Percentiles rank a stretch among this genome's conserved stretches.
These are phyloP conservation scores for Macrophomina tecta DNA, from an alignment of 2,329 filamentous ascomycete genomes.

Conservation along the genomic window DNA sequence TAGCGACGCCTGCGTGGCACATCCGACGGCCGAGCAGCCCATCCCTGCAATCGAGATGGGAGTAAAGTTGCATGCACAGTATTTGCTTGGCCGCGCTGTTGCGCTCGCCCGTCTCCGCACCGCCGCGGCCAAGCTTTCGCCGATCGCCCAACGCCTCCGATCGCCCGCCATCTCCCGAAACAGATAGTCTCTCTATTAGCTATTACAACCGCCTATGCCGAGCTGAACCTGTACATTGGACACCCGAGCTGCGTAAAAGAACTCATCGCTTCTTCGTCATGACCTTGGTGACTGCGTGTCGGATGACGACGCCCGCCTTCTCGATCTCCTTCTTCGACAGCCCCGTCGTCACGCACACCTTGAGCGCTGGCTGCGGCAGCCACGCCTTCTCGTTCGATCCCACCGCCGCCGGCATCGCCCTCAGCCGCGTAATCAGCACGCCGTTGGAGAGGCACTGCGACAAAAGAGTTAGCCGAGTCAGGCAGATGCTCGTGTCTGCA, in stretches of 20 bases:
- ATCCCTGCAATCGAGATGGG: slow-evolving; percentile 21
- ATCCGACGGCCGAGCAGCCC: slow-evolving; percentile 1
- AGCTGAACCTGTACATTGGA: slow-evolving; percentile 13
- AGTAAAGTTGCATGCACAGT: slow-evolving; percentile 6
- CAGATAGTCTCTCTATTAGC: slow-evolving; percentile 10
- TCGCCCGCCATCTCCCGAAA: not conserved
- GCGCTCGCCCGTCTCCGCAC: not conserved
- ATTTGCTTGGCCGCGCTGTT: not conserved
- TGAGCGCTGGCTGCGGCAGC: slow-evolving; percentile 79
- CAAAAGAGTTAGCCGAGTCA: slow-evolving; percentile 31
- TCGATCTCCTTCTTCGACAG: slow-evolving; percentile 94
- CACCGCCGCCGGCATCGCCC: slow-evolving; percentile 68
- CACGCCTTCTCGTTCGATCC: slow-evolving; percentile 70
- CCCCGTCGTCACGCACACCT: slow-evolving; percentile 87
- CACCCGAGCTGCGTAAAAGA: too few species aligned
- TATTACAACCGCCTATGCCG: slow-evolving; percentile 17
- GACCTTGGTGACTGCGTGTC: slow-evolving; percentile 93
- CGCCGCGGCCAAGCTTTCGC: slow-evolving; percentile 21
- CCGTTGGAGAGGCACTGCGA: slow-evolving; percentile 79
- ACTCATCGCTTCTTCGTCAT: slow-evolving; percentile 57
- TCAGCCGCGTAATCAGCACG: slow-evolving; percentile 86
- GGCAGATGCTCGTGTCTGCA: slow-evolving; percentile 27
- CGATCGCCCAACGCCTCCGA: slow-evolving; percentile 8
- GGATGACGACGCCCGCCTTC: slow-evolving; percentile 85
- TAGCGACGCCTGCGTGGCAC: not conserved